Conservation (phyloP, 1,284 basidiomycete species). For the Spongiforma sp. region DNA sequence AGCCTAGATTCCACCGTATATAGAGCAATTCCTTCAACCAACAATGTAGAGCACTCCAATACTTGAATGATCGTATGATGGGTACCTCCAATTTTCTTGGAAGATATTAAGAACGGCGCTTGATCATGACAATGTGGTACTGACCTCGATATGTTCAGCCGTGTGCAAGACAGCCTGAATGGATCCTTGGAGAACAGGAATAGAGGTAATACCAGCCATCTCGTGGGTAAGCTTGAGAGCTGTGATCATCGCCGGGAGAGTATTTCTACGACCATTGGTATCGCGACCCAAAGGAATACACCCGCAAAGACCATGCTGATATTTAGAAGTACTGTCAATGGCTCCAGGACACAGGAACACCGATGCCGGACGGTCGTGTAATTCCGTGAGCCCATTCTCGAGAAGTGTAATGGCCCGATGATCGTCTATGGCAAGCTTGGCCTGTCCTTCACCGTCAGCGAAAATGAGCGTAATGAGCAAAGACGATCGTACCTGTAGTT, state of each 20-base stretch:
- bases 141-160: constrained; percentile 19
- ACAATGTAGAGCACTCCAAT: constrained; percentile 20
- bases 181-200: constrained; percentile 14
- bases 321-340: too few relatives aligned
- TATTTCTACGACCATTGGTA: background rate
- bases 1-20: constrained; percentile 1
- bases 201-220: constrained; percentile 12
- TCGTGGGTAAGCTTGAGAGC: constrained; percentile 16
- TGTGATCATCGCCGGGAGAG: constrained; percentile 11
- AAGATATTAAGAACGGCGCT: background rate
- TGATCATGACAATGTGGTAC: background rate
- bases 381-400: constrained; percentile 6
- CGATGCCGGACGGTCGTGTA: background rate
- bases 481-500: constrained; percentile 7
- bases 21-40: constrained; percentile 19
- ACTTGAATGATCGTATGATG: constrained; percentile 22
- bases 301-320: constrained; percentile 1
- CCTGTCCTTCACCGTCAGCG: constrained; percentile 10
- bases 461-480: background rate
- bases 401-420: constrained; percentile 10
- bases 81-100: constrained; percentile 22
- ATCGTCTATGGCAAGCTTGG: constrained; percentile 11
- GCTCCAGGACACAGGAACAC: too few relatives aligned
- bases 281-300: constrained; percentile 10
- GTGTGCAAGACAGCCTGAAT: constrained; percentile 17